Conservation (phyloP, 768 basidiomycete genomes). For the Termitomyces sp. region DNA sequence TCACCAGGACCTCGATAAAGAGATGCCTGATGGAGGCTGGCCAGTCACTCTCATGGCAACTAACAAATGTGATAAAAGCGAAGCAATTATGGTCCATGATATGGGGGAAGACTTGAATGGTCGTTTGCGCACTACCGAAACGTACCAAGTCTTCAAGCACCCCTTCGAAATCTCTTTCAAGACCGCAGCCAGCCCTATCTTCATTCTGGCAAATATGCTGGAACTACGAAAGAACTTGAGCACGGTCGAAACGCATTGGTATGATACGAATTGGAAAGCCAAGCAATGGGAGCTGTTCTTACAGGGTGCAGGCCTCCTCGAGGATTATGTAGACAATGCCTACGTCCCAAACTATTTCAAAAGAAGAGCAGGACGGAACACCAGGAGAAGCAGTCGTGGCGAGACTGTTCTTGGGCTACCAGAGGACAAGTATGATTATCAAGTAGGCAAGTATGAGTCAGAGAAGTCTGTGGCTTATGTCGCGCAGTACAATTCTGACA, state of each 20-base stretch:
- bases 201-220: not conserved
- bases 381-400: not conserved
- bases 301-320: not conserved
- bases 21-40: not conserved
- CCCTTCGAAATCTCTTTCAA: not conserved
- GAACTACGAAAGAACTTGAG: not conserved
- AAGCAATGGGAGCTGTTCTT: not conserved
- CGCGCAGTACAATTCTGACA: not conserved
- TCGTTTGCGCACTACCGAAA: not conserved
- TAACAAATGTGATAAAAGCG: not conserved
- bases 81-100: not conserved
- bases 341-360: not conserved
- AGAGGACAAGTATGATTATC: not conserved
- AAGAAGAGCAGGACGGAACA: not conserved
- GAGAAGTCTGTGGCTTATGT: not conserved
- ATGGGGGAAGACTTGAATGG: not conserved
- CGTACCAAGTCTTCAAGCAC: too few relatives aligned
- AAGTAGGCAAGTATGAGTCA: not conserved
- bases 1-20: not conserved
- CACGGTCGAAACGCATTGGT: accelerated
- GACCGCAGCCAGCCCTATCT: not conserved
- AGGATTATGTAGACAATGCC: not conserved
- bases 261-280: not conserved
- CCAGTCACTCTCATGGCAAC: not conserved
- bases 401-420: not conserved